Percentiles rank a stretch among this genome's conserved stretches.
Evolutionary conservation across 352 stramenopile species (phyloP).

Genomic region (Pythium dissotocum): DNA sequence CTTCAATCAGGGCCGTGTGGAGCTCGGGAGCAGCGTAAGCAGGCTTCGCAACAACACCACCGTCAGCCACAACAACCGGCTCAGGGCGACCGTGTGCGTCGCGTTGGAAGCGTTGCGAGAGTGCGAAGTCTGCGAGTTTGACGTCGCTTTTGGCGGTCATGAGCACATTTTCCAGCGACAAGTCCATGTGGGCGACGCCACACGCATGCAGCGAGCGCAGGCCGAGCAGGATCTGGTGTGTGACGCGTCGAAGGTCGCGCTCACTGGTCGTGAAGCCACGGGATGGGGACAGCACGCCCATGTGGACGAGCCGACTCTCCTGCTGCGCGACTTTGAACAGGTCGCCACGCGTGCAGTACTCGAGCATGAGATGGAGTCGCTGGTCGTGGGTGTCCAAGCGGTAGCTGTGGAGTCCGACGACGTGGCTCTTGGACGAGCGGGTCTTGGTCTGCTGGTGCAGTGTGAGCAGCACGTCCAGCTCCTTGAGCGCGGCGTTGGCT

Average conservation of each 20-base stretch:
- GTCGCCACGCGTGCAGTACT: conserved; percentile 67
- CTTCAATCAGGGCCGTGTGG: conserved; percentile 27
- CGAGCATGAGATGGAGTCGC: conserved; percentile 60
- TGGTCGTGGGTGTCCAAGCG: conserved; percentile 38
- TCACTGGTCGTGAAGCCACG: conserved; percentile 44
- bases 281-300: conserved; percentile 29
- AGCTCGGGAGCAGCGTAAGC: conserved; percentile 75
- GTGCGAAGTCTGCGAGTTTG: conserved; percentile 90
- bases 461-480: conserved; percentile 69
- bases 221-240: conserved; percentile 79
- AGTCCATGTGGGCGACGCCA: conserved; percentile 91
- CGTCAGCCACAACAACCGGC: conserved; percentile 6
- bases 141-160: conserved; percentile 79
- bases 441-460: conserved; percentile 21
- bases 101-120: conserved; percentile 52
- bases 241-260: conserved; percentile 39
- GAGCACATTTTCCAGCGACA: conserved; percentile 95
- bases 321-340: conserved; percentile 54
- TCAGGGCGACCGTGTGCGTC: conserved; percentile 32
- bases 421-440: conserved; percentile 22
- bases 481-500: conserved; percentile 43
- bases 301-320: conserved; percentile 47
- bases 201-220: conserved; percentile 84
- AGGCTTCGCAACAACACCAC: conserved; percentile 43
- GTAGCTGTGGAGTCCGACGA: conserved; percentile 56